phyloP scores from a whole-genome alignment of 768 basidiomycete species.

The Tulasnella sp. region DNA sequence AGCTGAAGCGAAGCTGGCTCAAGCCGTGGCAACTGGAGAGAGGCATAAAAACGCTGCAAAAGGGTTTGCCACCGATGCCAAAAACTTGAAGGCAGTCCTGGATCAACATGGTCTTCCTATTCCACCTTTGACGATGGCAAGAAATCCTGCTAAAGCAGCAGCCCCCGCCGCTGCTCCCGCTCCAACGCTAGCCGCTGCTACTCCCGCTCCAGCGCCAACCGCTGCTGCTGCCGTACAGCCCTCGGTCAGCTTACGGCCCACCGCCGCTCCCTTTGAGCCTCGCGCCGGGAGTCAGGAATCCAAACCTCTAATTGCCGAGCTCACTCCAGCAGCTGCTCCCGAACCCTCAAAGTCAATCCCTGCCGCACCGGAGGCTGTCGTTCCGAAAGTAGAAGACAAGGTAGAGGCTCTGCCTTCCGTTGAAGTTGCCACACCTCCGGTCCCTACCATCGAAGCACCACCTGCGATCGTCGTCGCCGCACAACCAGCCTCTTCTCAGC shows the following conservation, averaged over 20 bases:
- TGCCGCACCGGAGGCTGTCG: not conserved
- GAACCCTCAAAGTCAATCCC: not conserved
- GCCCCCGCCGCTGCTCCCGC: not conserved
- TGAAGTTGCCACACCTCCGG: not conserved
- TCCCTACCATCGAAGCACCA: not conserved
- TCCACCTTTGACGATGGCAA: not conserved
- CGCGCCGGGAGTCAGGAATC: not conserved
- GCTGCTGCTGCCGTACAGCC: not conserved
- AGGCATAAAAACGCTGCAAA: constrained; percentile 2
- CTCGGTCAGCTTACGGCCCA: not conserved
- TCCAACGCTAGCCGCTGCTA: not conserved
- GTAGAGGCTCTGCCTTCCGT: not conserved
- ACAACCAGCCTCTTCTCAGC: not conserved
- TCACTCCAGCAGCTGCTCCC: not conserved
- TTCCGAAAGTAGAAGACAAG: not conserved
- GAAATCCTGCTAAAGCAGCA: not conserved
- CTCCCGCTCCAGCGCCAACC: not conserved
- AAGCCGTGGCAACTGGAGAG: not conserved
- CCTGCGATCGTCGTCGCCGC: not conserved
- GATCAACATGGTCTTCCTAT: not conserved
- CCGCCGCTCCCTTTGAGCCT: not conserved
- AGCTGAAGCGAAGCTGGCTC: not conserved
- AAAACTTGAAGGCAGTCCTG: not conserved
- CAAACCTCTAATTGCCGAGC: not conserved
- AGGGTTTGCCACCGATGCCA: not conserved